Conservation (phyloP, 1,284 basidiomycete species). For the Heterobasidion parviporum region DNA sequence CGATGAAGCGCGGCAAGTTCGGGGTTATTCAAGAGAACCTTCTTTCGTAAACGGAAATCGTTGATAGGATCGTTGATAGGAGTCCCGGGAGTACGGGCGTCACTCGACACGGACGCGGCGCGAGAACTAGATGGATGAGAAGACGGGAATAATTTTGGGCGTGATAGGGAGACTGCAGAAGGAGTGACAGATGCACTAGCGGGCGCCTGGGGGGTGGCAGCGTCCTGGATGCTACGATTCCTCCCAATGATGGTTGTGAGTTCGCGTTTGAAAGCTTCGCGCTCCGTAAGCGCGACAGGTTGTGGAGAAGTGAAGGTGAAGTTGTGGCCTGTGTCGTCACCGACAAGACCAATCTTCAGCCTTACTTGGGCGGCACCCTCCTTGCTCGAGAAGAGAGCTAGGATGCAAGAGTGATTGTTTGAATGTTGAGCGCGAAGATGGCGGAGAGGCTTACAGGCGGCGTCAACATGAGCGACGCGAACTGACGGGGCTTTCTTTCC, state of each 20-base stretch:
- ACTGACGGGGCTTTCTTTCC: constrained; percentile 53
- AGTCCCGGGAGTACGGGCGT: constrained; percentile 46
- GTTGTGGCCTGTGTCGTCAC: constrained; percentile 64
- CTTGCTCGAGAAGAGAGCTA: constrained; percentile 79
- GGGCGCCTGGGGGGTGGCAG: constrained; percentile 13
- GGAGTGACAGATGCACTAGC: constrained; percentile 19
- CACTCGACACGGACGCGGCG: constrained; percentile 53
- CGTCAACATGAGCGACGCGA: constrained; percentile 50
- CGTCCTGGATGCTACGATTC: constrained; percentile 38
- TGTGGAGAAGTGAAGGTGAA: constrained; percentile 71
- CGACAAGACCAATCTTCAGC: constrained; percentile 60
- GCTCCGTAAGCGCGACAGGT: constrained; percentile 51
- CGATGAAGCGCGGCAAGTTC: constrained; percentile 75
- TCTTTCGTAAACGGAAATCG: constrained; percentile 69
- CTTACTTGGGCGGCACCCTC: constrained; percentile 68
- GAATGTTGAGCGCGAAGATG: neutral
- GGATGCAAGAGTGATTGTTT: neutral
- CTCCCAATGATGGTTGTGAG: constrained; percentile 65
- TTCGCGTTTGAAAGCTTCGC: constrained; percentile 74
- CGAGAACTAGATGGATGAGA: constrained; percentile 41
- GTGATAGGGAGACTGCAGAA: constrained; percentile 18
- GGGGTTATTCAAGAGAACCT: constrained; percentile 69
- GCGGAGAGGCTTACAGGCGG: constrained; percentile 45
- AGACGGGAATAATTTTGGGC: constrained; percentile 11
- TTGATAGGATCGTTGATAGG: constrained; percentile 48